Percentiles rank a stretch among this genome's conserved stretches.
Evolutionary conservation across 2,329 filamentous ascomycete species (phyloP).

Genomic region (Beauveria sp.): DNA sequence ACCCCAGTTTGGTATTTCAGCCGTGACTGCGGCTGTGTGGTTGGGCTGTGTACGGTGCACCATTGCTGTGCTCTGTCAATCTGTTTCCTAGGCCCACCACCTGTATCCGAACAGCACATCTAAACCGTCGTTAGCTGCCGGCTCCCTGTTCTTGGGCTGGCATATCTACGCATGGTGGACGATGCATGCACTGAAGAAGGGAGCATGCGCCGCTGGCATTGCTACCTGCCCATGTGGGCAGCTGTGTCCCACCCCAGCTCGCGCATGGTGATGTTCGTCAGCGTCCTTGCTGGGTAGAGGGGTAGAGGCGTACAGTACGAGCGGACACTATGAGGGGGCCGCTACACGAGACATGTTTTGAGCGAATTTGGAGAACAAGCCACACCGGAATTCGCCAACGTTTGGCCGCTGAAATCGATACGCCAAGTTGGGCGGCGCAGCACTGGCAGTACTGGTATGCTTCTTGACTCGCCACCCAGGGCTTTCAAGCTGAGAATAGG

Average conservation of each 20-base stretch:
- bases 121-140: background rate
- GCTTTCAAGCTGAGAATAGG: slow-evolving; percentile 4
- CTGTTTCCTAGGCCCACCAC: background rate
- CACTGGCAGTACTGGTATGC: background rate
- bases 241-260: background rate
- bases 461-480: background rate
- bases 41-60: background rate
- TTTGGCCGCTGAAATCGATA: slow-evolving; percentile 1
- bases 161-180: background rate
- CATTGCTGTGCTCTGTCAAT: background rate
- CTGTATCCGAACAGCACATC: background rate
- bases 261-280: too few species aligned
- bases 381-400: slow-evolving; percentile 9
- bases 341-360: background rate
- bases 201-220: background rate
- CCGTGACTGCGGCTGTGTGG: background rate
- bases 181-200: background rate
- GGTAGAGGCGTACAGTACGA: slow-evolving; percentile 3
- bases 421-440: background rate
- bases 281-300: too few species aligned
- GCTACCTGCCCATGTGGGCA: slow-evolving; percentile 3
- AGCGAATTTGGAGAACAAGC: slow-evolving; percentile 4
- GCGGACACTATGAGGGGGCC: slow-evolving; percentile 7
- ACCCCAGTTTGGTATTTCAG: background rate
- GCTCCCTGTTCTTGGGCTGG: background rate